A percentile compares a stretch with the other conserved stretches of the same genome.
Conservation (phyloP, 768 basidiomycete species). For the Hericium rajendrae region DNA sequence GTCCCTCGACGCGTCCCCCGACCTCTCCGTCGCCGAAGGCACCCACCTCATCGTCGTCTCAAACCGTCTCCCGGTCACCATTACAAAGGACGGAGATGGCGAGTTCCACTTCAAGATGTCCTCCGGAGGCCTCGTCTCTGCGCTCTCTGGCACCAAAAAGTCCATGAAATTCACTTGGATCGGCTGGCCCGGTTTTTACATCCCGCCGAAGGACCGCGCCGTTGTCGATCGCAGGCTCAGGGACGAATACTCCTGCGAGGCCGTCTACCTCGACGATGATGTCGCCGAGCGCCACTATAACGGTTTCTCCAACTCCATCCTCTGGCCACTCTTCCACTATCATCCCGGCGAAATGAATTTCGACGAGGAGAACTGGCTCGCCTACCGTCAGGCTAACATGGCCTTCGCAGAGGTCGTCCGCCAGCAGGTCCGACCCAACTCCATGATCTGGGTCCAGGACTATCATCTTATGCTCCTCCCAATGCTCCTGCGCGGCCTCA, state of each 20-base stretch:
- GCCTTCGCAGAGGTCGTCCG: conserved; percentile 87
- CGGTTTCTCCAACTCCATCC: conserved; percentile 98
- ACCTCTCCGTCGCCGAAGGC: conserved; percentile 30
- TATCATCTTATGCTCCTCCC: conserved; percentile 97
- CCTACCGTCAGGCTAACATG: conserved; percentile 94
- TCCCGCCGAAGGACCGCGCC: conserved; percentile 86
- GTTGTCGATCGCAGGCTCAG: conserved; percentile 84
- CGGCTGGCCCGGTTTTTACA: conserved; percentile 91
- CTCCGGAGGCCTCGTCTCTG: conserved; percentile 94
- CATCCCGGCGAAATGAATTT: conserved; percentile 99
- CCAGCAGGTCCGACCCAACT: conserved; percentile 67
- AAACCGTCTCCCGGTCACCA: conserved; percentile 92
- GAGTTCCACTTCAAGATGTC: conserved; percentile 99
- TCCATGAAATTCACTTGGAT: conserved; percentile 98
- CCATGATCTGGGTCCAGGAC: conserved; percentile 99
- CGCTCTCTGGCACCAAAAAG: conserved; percentile 96
- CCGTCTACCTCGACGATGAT: conserved; percentile 96
- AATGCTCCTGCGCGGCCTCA: conserved; percentile 83
- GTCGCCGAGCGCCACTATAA: conserved; percentile 98
- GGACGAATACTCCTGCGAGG: conserved; percentile 95
- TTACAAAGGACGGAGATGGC: conserved; percentile 84
- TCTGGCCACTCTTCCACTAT: conserved; percentile 99
- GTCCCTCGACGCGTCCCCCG: conserved; percentile 1
- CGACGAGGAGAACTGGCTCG: conserved; percentile 96
- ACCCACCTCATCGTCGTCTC: conserved; percentile 89